A percentile compares a stretch with the other conserved stretches of the same genome.
Conservation (phyloP, 345 rosid species). For the Fremontodendron californicum region DNA sequence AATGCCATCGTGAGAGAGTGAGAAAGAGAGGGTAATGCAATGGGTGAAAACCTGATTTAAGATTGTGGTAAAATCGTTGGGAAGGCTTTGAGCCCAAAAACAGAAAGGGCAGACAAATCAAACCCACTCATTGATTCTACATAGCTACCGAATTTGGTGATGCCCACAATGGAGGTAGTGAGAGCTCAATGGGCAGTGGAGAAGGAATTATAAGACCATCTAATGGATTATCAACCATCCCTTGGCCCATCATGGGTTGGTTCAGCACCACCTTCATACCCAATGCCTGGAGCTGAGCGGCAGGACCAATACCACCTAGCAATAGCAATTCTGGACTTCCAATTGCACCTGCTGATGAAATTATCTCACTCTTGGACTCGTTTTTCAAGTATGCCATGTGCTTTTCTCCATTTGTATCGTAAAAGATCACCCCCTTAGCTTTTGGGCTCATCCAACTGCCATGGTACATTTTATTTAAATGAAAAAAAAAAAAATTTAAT, state of each 20-base stretch:
- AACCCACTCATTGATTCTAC: slow-evolving; percentile 65
- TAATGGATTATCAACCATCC: slow-evolving; percentile 80
- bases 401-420: slow-evolving; percentile 38
- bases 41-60: slow-evolving; percentile 34
- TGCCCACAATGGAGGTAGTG: slow-evolving; percentile 65
- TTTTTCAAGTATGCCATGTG: slow-evolving; percentile 41
- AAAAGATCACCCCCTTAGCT: slow-evolving; percentile 61
- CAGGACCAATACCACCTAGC: slow-evolving; percentile 78
- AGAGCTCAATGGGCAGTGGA: slow-evolving; percentile 54
- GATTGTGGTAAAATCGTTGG: slow-evolving; percentile 22
- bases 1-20: no score
- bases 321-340: slow-evolving; percentile 78
- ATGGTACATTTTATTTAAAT: not conserved
- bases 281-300: slow-evolving; percentile 38
- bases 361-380: slow-evolving; percentile 46
- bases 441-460: slow-evolving; percentile 42
- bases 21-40: not conserved
- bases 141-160: slow-evolving; percentile 43
- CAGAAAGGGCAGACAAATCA: slow-evolving; percentile 34
- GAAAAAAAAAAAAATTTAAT: not conserved
- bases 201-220: slow-evolving; percentile 60
- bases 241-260: slow-evolving; percentile 72
- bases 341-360: slow-evolving; percentile 63
- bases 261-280: slow-evolving; percentile 47
- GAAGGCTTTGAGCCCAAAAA: slow-evolving; percentile 29